A percentile compares a stretch with the other conserved stretches of the same genome.
phyloP scores from a whole-genome alignment of 1,284 basidiomycete genomes.

The Mycosarcoma maydis region DNA sequence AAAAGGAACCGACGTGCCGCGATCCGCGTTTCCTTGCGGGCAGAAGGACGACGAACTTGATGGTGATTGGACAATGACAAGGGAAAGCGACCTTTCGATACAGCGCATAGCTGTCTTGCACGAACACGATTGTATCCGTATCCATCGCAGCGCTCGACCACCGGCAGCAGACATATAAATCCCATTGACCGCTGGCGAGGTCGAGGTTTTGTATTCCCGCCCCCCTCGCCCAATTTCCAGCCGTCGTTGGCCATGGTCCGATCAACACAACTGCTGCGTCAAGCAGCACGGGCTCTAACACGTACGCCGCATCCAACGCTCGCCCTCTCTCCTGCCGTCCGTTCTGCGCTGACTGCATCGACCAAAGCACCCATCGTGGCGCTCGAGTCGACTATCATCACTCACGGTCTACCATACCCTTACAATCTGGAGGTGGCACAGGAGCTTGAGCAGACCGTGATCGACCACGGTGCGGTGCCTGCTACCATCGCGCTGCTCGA shows the following conservation, averaged over 20 bases:
- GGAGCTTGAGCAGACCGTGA: constrained; percentile 81
- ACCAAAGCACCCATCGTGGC: constrained; percentile 69
- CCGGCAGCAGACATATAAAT: too few relatives aligned
- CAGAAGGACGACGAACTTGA: too few relatives aligned
- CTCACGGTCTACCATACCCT: constrained; percentile 78
- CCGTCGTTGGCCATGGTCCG: constrained; percentile 21
- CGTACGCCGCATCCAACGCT: constrained; percentile 31
- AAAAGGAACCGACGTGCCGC: constrained; percentile 25
- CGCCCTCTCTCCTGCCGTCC: constrained; percentile 19
- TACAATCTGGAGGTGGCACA: constrained; percentile 78
- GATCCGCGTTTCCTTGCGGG: background rate
- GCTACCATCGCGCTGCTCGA: constrained; percentile 88
- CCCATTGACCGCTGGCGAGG: too few relatives aligned
- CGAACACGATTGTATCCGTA: too few relatives aligned
- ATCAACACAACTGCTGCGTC: constrained; percentile 23
- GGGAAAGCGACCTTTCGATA: too few relatives aligned
- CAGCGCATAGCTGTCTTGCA: too few relatives aligned
- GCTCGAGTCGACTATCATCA: constrained; percentile 83
- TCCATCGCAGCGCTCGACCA: too few relatives aligned
- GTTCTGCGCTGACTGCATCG: constrained; percentile 14
- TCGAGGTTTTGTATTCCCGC: too few relatives aligned
- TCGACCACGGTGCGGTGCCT: constrained; percentile 79
- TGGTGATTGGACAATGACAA: too few relatives aligned
- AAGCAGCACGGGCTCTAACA: constrained; percentile 32
- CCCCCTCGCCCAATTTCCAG: background rate